Base-by-base conservation (phyloP, 2,329 filamentous ascomycete genomes). In the Rugonectria rugulosa region DNA sequence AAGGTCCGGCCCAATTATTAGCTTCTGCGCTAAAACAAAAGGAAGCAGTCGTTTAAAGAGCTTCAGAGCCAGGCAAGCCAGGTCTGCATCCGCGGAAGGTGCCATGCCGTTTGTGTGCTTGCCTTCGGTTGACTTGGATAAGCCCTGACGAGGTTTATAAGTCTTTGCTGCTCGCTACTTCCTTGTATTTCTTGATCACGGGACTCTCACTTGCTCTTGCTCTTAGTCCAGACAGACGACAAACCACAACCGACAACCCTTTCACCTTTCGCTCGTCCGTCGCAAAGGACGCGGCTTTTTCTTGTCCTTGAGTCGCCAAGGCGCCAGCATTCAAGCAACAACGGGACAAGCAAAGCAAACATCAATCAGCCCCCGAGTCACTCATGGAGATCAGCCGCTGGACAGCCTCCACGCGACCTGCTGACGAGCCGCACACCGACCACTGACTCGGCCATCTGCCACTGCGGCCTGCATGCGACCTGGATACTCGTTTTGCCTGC, bases 121-220 rank as follows among this genome's bases (percentile, higher is more conserved):
- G 36, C 19, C 37, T 21, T 40, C 20, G n/a, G 12, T 37, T n/a
- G 34, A n/a, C 14, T 14, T 42, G 40, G 20, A 27, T 42, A 42
- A 42, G 23, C 40, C 40, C 40, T 42, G 40, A 29, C 40, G 24
- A 42, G 29, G 40, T 24, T 36, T n/a, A 27, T 42, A n/a, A n/a
- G n/a, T n/a, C n/a, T n/a, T n/a, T n/a, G n/a, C n/a, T n/a, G n/a
- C n/a, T 12, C 17, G 17, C 36, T 40, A 11, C 36, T 21, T 40
- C n/a, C 36, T 14, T 23, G 11, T 24, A 8, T 15, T 19, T 19
- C 12, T 38, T 15, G 29, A 42, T 42, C 40, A 42, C 40, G 40
- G 40, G 40, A 42, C 20, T 24, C 23, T 42, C 23, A 24, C 24
- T 36, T 36, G 32, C 19, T n/a, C 8, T 36, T 36, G 15, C 32